Evolutionary conservation across 257 asterid genomes (phyloP), one percentile per base, ranked within the genome.

Genomic region (Phtheirospermum japonicum): DNA sequence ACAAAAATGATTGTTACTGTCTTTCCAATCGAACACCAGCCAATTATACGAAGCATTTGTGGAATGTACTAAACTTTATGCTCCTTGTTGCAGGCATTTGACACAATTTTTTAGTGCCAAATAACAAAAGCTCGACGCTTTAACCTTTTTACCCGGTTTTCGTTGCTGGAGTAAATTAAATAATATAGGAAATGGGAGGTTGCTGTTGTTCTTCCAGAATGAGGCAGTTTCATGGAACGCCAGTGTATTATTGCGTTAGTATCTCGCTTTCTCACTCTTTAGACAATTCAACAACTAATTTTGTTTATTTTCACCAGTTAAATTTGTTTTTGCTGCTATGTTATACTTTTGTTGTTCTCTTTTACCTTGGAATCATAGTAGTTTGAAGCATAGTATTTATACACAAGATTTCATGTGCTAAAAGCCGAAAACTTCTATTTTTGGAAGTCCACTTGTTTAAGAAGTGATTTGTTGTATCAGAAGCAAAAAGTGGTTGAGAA

Each of bases 181-280:
- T 5, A 13, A 40, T 11, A 42, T 52, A 18, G n/a, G 74, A 67
- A 73, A 87, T 87, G 94, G 95, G 95, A 55, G 89, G 90, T 64
- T 87, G 94, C 69, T 87, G 94, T 70, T 84, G 81, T 77, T 85
- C 95, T 74, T 83, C 90, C 46, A 76, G 89, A 63, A 85, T 79
- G 79, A 84, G 71, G 34, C 90, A 76, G 75, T 74, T 85, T 73
- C 88, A 79, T 34, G 90, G 90, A 55, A 83, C 90, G 32, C 94
- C 86, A 26, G 76, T 84, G 53, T 87, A 73, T 75, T 85, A 82
- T 80, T 85, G 79, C 71, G 95, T 87, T 36, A 77, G 95, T 83
- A 36, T 67, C 71, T 68, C 50, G 13, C 18, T 57, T 17, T 30
- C 9, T 9, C 60, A 13, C 17, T 31, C 54, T 17, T 48, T 48